These are phyloP conservation scores for Euphorbia corollata DNA, from an alignment of 441 rosid species.

Conservation along the genomic window DNA sequence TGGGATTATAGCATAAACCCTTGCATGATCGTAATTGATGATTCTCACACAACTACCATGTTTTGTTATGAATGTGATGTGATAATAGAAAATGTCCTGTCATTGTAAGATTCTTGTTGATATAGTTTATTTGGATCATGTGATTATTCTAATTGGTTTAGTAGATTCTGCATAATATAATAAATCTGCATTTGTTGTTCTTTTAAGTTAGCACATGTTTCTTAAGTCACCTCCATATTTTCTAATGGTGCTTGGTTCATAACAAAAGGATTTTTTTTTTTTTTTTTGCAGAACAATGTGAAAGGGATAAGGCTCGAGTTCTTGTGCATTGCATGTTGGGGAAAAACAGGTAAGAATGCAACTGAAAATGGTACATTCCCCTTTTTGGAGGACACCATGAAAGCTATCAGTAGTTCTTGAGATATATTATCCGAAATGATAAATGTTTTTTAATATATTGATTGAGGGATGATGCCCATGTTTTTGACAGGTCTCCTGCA, in stretches of 20 bases:
- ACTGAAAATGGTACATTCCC: not conserved
- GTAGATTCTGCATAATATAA: not conserved
- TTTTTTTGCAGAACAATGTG: slow-evolving; percentile 69
- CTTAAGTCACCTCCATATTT: not conserved
- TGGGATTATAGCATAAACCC: not conserved
- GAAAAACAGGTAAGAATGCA: slow-evolving; percentile 59
- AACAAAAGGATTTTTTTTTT: slow-evolving; percentile 9
- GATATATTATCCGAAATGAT: not conserved
- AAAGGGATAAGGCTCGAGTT: slow-evolving; percentile 82
- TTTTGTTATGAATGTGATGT: too few relatives aligned
- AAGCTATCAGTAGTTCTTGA: slow-evolving; percentile 5
- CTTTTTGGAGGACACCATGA: not conserved
- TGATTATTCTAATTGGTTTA: not conserved
- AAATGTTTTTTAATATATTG: not conserved
- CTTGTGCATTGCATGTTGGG: slow-evolving; percentile 99
- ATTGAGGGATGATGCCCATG: not conserved
- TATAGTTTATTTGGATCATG: slow-evolving; percentile 3
- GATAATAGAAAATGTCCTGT: slow-evolving; percentile 1
- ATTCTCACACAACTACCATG: not conserved
- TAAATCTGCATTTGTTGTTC: not conserved
- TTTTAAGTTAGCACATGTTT: not conserved
- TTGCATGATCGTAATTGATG: not conserved
- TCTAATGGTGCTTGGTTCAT: slow-evolving; percentile 7
- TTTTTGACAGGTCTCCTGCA: slow-evolving; percentile 72
- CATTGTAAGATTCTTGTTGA: not conserved